These are phyloP conservation scores for Musa acuminata DNA, from an alignment of 176 grass and related monocot genomes.

Conservation along the genomic window DNA sequence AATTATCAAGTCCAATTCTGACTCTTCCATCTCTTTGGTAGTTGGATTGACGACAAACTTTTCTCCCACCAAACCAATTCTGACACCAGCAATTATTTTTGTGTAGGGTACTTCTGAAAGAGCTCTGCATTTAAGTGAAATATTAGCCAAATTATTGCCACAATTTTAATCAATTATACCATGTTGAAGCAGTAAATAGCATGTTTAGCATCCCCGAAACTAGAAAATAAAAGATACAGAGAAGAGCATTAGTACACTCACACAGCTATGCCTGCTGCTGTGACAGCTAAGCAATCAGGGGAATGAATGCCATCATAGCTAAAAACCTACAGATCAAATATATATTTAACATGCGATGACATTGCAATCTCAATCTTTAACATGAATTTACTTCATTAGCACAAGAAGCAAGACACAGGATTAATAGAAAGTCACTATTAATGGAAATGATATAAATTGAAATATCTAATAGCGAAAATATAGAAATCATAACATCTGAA, in stretches of 20 bases:
- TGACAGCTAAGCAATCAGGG: slow-evolving; percentile 91
- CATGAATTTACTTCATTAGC: neutral
- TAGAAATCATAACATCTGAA: too few relatives aligned
- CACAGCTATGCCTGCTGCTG: slow-evolving; percentile 96
- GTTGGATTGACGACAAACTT: slow-evolving; percentile 88
- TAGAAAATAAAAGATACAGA: slow-evolving; percentile 1
- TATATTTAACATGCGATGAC: neutral
- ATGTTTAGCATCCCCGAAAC: neutral
- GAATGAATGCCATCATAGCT: slow-evolving; percentile 97
- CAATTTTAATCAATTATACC: slow-evolving; percentile 18
- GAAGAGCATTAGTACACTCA: slow-evolving; percentile 34
- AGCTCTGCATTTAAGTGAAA: slow-evolving; percentile 40
- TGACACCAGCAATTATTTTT: slow-evolving; percentile 86
- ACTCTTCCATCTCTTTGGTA: slow-evolving; percentile 84
- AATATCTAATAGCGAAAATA: too few relatives aligned
- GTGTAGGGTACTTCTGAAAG: slow-evolving; percentile 95
- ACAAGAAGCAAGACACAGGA: neutral
- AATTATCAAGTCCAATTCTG: slow-evolving; percentile 91
- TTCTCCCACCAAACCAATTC: slow-evolving; percentile 68
- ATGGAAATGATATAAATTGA: neutral
- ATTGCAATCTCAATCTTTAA: neutral
- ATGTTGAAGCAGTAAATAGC: neutral
- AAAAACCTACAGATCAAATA: slow-evolving; percentile 55
- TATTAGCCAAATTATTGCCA: slow-evolving; percentile 6
- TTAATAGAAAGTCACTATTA: neutral